These are phyloP conservation scores for Delonix regia DNA, from an alignment of 306 rosid genomes.

Conservation along the genomic window DNA sequence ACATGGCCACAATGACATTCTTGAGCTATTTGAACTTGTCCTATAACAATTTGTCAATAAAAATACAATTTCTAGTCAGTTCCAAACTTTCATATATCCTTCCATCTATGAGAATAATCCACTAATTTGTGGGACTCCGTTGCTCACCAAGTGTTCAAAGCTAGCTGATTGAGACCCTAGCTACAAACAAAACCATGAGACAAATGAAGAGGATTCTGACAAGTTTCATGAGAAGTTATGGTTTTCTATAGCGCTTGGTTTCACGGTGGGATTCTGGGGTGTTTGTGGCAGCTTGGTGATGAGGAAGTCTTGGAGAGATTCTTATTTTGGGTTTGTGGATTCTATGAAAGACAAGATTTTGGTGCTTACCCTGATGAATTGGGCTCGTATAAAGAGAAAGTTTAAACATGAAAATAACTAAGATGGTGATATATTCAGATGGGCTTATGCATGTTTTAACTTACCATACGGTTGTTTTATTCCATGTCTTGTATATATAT, in stretches of 20 bases:
- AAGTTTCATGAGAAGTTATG: not conserved
- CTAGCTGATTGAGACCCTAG: too few relatives aligned
- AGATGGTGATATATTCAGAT: not conserved
- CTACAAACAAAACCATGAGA: not conserved
- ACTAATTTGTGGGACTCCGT: not conserved
- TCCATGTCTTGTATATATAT: too few relatives aligned
- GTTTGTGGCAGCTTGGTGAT: not conserved
- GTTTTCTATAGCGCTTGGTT: not conserved
- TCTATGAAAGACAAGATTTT: not conserved
- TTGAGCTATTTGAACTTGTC: slow-evolving; percentile 24
- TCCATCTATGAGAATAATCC: not conserved
- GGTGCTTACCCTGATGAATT: not conserved
- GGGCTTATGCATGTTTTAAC: too few relatives aligned
- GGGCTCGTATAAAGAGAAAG: not conserved
- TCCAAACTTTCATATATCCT: not conserved
- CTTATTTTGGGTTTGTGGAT: not conserved
- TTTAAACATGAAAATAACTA: not conserved
- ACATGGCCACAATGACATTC: not conserved
- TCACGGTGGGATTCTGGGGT: not conserved
- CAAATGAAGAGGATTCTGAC: not conserved
- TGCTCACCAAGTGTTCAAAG: not conserved
- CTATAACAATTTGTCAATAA: slow-evolving; percentile 16
- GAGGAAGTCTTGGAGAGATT: not conserved
- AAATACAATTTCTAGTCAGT: slow-evolving; percentile 1
- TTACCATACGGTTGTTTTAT: too few relatives aligned